A percentile compares a stretch with the other conserved stretches of the same genome.
Conservation (phyloP, 78 protist species). For the Salpingoeca rosetta region DNA sequence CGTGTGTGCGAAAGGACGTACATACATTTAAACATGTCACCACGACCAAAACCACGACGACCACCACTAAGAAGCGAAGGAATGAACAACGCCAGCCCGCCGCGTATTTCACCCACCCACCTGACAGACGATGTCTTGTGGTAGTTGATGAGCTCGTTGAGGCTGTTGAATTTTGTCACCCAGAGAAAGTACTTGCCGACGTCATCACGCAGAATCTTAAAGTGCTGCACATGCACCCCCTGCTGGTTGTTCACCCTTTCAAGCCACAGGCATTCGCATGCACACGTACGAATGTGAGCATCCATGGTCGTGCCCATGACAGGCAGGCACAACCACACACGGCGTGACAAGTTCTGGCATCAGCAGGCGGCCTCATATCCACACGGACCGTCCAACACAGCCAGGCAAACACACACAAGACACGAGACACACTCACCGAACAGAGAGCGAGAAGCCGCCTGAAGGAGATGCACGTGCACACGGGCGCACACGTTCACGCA, state of each 20-base stretch:
- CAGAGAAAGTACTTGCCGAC: not conserved
- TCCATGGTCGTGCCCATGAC: not conserved
- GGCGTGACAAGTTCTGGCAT: too few species aligned
- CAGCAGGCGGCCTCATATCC: too few species aligned
- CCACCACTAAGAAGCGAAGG: not conserved
- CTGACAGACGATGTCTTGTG: not conserved
- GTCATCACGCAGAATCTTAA: constrained; percentile 4
- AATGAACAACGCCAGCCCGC: not conserved
- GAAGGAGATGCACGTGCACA: not conserved
- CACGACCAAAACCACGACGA: too few species aligned
- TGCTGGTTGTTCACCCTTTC: not conserved
- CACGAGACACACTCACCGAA: too few species aligned
- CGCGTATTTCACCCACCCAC: not conserved
- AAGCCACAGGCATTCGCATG: too few species aligned
- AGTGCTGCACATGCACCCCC: constrained; percentile 1
- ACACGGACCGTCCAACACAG: too few species aligned
- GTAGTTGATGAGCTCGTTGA: constrained; percentile 8
- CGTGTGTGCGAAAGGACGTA: too few species aligned
- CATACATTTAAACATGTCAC: too few species aligned
- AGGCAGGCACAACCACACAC: too few species aligned
- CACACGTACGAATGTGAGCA: too few species aligned
- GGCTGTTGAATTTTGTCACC: not conserved
- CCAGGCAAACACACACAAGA: not conserved
- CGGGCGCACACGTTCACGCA: not conserved
- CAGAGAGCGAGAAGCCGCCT: not conserved